These are phyloP conservation scores for Schrenkiella parvula DNA, from an alignment of 345 rosid species.

Conservation along the genomic window DNA sequence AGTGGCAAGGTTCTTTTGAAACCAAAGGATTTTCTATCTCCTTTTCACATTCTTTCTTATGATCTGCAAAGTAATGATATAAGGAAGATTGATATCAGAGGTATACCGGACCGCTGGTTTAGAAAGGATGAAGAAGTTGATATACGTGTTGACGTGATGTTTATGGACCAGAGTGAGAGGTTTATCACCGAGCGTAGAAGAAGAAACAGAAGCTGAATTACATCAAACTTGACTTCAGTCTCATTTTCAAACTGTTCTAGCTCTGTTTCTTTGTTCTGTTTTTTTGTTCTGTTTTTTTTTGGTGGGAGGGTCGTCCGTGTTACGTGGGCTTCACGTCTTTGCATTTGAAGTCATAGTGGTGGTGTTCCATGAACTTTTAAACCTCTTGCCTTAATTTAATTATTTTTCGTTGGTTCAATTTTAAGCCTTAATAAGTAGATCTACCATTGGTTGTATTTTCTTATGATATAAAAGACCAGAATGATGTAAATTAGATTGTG, in stretches of 20 bases:
- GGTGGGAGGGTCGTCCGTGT: neutral
- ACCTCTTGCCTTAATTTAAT: no score
- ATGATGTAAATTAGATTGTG: no score
- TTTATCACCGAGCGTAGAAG: no score
- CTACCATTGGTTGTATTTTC: no score
- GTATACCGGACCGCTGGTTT: neutral
- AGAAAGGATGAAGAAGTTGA: neutral
- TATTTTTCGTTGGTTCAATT: no score
- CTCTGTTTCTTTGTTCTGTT: no score
- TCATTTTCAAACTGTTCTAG: constrained; percentile 19
- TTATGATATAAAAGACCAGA: no score
- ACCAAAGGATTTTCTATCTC: neutral
- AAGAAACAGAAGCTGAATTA: no score
- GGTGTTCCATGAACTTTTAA: constrained; percentile 23
- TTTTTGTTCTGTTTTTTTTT: constrained; percentile 6
- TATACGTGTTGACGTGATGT: no score
- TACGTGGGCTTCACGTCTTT: constrained; percentile 31
- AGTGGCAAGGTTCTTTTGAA: neutral
- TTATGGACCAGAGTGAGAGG: no score
- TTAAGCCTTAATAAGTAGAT: no score
- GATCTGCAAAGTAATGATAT: neutral
- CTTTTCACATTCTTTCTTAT: neutral
- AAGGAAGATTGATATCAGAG: neutral
- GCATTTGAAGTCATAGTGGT: constrained; percentile 15
- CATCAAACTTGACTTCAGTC: constrained; percentile 40